These are phyloP conservation scores for Talaromyces pinophilus DNA, from an alignment of 2,329 filamentous ascomycete species.

Conservation along the genomic window DNA sequence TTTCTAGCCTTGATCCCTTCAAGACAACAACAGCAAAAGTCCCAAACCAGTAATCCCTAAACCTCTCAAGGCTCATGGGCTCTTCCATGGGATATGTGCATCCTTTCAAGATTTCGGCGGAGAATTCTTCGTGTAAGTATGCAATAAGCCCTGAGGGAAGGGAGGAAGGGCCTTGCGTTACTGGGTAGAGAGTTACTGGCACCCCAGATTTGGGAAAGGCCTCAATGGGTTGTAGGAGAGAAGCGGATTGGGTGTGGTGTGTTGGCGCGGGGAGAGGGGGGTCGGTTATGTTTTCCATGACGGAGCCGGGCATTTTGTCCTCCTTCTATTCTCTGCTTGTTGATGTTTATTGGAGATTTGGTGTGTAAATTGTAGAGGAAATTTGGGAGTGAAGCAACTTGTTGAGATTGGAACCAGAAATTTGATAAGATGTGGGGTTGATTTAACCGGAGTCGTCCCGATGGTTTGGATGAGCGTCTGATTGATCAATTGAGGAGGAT, in stretches of 20 bases:
- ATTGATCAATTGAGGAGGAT: neutral
- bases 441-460: neutral
- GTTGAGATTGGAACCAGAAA: neutral
- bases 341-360: no score
- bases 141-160: slow-evolving; percentile 31
- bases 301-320: slow-evolving; percentile 34
- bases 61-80: slow-evolving; percentile 33
- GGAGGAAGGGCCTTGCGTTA: slow-evolving; percentile 28
- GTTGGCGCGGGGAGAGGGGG: slow-evolving; percentile 32
- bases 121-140: slow-evolving; percentile 38
- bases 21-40: slow-evolving; percentile 40
- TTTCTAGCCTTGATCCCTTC: slow-evolving; percentile 24
- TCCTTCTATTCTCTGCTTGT: no score
- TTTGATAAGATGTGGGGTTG: neutral
- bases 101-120: slow-evolving; percentile 38
- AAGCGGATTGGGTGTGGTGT: slow-evolving; percentile 24
- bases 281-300: slow-evolving; percentile 39
- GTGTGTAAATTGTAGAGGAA: no score
- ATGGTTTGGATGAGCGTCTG: neutral
- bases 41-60: slow-evolving; percentile 43
- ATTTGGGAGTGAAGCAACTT: no score
- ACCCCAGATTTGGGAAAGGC: slow-evolving; percentile 30
- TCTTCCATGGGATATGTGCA: slow-evolving; percentile 44
- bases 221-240: slow-evolving; percentile 29
- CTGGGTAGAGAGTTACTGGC: slow-evolving; percentile 30